Evolutionary conservation across 371 early-diverging fungal genomes (phyloP), one percentile per base, ranked within the genome.

Genomic region (Syncephalastrum racemosum): DNA sequence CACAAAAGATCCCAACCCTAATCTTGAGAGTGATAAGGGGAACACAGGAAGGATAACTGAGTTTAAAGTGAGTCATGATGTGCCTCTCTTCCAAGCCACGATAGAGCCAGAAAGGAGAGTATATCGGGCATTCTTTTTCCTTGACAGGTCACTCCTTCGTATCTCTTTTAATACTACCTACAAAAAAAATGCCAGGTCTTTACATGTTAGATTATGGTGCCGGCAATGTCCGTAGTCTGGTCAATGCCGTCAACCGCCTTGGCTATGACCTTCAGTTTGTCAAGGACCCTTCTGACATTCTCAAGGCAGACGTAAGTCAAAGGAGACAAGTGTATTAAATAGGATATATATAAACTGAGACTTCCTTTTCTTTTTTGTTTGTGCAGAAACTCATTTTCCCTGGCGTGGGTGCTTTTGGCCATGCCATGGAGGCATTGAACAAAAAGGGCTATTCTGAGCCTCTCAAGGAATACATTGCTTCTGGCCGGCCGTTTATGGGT

Each of bases 191-290:
- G 86, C 50, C 77, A 19, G 80, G 79, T 46, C 71, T 82, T 60
- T 92, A 89, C 70, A 83, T 94, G 55, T 86, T 98, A 50, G 98
- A 98, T 81, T 98, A 98, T 79, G 99, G 99, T 20, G 99, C 98
- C 13, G 99, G 99, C 48, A 98, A 98, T 72, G 96, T 97, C 46
- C 93, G 96, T 53, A 94, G 94, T 54, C 80, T 98, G 59, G 83
- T 95, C 53, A 98, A 98, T 66, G 98, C 97, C 2, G 91, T 98
- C 46, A 78, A 88, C 56, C 75, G 82, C 56, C 80, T 97, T 20
- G 99, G 98, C 25, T 87, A 85, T 68, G 84, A 88, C n/a, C 88
- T 98, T 45, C 75, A 86, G 47, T 75, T 71, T 54, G 88, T 97
- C 51, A 75, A 86, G 47, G 73, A 82, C 0, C 80, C 88, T 24